Evolutionary conservation across 345 rosid genomes (phyloP).

Genomic region (Bruguiera parviflora): DNA sequence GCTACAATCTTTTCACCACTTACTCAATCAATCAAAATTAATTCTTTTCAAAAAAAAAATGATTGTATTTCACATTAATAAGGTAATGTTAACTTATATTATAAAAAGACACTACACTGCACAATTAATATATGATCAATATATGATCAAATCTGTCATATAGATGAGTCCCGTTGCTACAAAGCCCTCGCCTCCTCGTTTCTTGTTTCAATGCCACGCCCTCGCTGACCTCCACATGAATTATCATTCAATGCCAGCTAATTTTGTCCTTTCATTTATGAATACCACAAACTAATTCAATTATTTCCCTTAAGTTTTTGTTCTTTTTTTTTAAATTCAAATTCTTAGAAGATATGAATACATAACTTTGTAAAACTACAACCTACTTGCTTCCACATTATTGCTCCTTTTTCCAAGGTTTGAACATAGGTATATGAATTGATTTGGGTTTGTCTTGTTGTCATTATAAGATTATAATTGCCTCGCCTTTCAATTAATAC

Average conservation of each 20-base stretch:
- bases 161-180: background rate
- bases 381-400: background rate
- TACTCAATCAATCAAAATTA: too few species aligned
- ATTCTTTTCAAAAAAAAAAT: too few species aligned
- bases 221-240: constrained; percentile 30
- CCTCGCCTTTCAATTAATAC: too few species aligned
- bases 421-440: background rate
- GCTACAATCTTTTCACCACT: too few species aligned
- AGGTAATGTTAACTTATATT: too few species aligned
- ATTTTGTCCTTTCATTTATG: constrained; percentile 7
- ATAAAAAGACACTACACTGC: too few species aligned
- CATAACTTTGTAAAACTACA: background rate
- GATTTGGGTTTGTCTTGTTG: background rate
- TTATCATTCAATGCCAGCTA: constrained; percentile 24
- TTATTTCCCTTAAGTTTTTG: too few species aligned
- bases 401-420: background rate
- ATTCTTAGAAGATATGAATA: background rate
- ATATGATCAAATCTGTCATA: too few species aligned
- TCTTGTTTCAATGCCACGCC: constrained; percentile 25
- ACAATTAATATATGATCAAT: too few species aligned
- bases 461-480: background rate
- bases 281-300: background rate
- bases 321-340: background rate
- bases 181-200: constrained; percentile 16
- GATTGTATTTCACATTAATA: too few species aligned